Conservation (phyloP, 2,329 filamentous ascomycete species). For the Arachnopeziza araneosa region DNA sequence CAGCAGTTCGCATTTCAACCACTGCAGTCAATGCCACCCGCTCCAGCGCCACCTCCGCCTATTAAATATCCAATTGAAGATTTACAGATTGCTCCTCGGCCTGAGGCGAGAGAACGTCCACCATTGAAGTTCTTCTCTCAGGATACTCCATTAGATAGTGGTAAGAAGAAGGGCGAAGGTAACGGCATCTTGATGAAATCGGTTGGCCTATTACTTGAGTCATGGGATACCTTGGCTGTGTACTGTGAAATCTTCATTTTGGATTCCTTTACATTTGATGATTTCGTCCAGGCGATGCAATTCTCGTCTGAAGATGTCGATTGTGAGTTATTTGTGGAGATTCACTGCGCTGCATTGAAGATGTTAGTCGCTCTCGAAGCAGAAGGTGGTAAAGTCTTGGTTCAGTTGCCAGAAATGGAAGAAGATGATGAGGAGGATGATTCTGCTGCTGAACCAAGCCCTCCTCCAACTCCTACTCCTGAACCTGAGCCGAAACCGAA, state of each 20-base stretch:
- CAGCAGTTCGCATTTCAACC: slow-evolving; percentile 41
- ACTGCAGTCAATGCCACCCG: slow-evolving; percentile 42
- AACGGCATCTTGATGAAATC: slow-evolving; percentile 73
- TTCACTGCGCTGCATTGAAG: slow-evolving; percentile 88
- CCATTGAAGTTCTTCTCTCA: slow-evolving; percentile 70
- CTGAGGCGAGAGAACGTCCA: slow-evolving; percentile 60
- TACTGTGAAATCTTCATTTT: slow-evolving; percentile 91
- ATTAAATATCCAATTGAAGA: slow-evolving; percentile 97
- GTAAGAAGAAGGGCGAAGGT: slow-evolving; percentile 41
- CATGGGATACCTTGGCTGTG: slow-evolving; percentile 97
- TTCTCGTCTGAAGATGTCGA: slow-evolving; percentile 67
- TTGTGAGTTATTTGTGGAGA: slow-evolving; percentile 82
- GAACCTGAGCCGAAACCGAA: slow-evolving; percentile 65
- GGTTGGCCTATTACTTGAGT: slow-evolving; percentile 79
- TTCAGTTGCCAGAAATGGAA: slow-evolving; percentile 70
- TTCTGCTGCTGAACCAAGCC: slow-evolving; percentile 50
- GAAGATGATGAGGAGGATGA: slow-evolving; percentile 56
- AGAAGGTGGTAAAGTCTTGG: slow-evolving; percentile 72
- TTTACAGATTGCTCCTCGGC: slow-evolving; percentile 67
- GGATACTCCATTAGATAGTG: slow-evolving; percentile 49
- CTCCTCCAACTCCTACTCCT: slow-evolving; percentile 52
- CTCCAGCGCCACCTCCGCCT: slow-evolving; percentile 62
- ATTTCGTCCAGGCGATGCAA: slow-evolving; percentile 83
- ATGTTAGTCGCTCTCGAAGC: slow-evolving; percentile 71
- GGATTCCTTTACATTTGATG: slow-evolving; percentile 96